Percentiles rank a stretch among this genome's conserved stretches.
phyloP scores from a whole-genome alignment of 441 rosid genomes.

The Euphorbia celastroides region DNA sequence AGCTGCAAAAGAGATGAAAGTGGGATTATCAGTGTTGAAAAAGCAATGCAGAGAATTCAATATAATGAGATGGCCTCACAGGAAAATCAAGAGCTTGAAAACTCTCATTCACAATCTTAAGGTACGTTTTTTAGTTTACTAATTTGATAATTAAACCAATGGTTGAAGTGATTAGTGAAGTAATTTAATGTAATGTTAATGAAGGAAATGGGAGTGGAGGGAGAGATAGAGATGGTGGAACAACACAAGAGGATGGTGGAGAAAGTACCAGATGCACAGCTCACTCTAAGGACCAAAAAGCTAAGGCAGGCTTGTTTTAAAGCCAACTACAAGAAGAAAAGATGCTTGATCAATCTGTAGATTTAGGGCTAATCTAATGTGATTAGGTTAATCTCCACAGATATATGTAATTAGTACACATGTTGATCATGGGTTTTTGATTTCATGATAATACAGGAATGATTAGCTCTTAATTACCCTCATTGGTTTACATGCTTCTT shows the following conservation, averaged over 20 bases:
- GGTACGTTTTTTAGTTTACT: constrained; percentile 21
- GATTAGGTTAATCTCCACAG: neutral
- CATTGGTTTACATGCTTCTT: too few species aligned
- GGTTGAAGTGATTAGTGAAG: neutral
- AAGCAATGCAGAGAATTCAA: constrained; percentile 68
- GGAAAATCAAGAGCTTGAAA: constrained; percentile 67
- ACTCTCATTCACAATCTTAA: constrained; percentile 51
- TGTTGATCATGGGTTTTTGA: too few species aligned
- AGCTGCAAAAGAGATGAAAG: constrained; percentile 62
- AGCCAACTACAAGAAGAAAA: constrained; percentile 72
- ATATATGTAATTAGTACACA: too few species aligned
- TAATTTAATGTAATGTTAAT: too few species aligned
- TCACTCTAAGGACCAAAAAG: constrained; percentile 50
- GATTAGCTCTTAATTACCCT: too few species aligned
- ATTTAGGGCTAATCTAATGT: neutral
- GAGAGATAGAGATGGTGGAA: constrained; percentile 46
- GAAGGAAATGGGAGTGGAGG: constrained; percentile 39
- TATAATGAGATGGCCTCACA: constrained; percentile 68
- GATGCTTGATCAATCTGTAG: constrained; percentile 16
- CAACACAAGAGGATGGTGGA: constrained; percentile 48
- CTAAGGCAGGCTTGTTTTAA: constrained; percentile 78
- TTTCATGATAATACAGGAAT: too few species aligned
- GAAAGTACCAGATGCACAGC: constrained; percentile 45
- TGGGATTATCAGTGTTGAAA: constrained; percentile 61
- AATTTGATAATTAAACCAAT: neutral